These are phyloP conservation scores for Suhomyces anneliseae DNA, from an alignment of 1,139 yeast species.

Conservation along the genomic window DNA sequence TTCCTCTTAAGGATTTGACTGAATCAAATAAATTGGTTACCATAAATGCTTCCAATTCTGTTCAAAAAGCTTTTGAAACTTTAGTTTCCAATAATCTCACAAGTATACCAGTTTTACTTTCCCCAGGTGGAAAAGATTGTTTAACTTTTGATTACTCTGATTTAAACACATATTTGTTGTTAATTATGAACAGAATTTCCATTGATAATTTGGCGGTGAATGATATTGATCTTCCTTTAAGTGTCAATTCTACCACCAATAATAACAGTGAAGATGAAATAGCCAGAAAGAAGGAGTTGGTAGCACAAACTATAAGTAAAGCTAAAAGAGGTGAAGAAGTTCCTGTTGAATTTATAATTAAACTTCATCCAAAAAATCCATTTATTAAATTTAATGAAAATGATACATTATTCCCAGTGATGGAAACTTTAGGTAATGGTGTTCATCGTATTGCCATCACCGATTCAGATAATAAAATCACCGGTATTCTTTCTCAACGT, in stretches of 20 bases:
- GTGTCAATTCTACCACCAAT: conserved; percentile 8
- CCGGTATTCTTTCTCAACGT: conserved; percentile 87
- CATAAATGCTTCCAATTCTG: conserved; percentile 62
- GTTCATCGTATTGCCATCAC: conserved; percentile 90
- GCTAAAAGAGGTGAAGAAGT: conserved; percentile 71
- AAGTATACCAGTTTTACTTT: conserved; percentile 72
- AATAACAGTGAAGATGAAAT: conserved; percentile 9
- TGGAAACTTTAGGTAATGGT: conserved; percentile 85
- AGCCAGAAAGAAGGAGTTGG: conserved; percentile 26
- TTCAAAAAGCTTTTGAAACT: conserved; percentile 84
- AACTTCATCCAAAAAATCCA: conserved; percentile 83
- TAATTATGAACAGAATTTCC: conserved; percentile 67
- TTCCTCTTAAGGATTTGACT: conserved; percentile 68
- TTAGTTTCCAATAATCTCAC: conserved; percentile 72
- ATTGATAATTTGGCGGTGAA: conserved; percentile 33
- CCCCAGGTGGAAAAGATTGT: conserved; percentile 47
- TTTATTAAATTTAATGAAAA: conserved; percentile 71
- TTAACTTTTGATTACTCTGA: conserved; percentile 90
- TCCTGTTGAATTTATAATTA: conserved; percentile 76
- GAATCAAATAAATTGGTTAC: conserved; percentile 76
- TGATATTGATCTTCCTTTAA: conserved; percentile 11
- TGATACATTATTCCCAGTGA: conserved; percentile 69
- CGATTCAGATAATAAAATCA: conserved; percentile 46
- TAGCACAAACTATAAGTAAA: conserved; percentile 37
- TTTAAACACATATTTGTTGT: conserved; percentile 75